Percentiles rank a stretch among this genome's conserved stretches.
phyloP scores from a whole-genome alignment of 306 rosid genomes.

The Alnus glutinosa region DNA sequence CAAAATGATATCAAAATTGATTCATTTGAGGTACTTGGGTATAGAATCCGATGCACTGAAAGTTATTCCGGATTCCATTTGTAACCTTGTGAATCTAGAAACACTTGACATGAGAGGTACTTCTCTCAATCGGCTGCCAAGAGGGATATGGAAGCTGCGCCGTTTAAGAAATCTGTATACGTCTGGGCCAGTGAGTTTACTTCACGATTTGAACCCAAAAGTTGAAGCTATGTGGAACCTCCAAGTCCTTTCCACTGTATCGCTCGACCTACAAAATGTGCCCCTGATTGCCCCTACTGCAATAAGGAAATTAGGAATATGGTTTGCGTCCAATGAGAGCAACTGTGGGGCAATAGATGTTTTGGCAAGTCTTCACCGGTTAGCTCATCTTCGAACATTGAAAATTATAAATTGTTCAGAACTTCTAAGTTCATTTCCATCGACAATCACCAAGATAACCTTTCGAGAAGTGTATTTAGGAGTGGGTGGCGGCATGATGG shows the following conservation, averaged over 20 bases:
- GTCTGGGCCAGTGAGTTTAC: not conserved
- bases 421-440: not conserved
- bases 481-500: not conserved
- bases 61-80: too few species aligned
- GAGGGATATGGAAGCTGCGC: not conserved
- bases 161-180: not conserved
- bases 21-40: conserved; percentile 5
- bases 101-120: not conserved
- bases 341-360: not conserved
- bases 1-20: not conserved
- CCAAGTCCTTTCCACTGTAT: not conserved
- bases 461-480: not conserved
- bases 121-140: not conserved
- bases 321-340: not conserved
- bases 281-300: not conserved
- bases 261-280: not conserved
- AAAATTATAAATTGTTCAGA: not conserved
- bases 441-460: conserved; percentile 15
- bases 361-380: not conserved
- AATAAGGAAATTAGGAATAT: not conserved
- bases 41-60: not conserved
- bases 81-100: conserved; percentile 2
- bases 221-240: not conserved
- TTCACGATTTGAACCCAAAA: not conserved
- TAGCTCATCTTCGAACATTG: not conserved